Percentiles rank a stretch among this genome's conserved stretches.
Evolutionary conservation across 2,329 filamentous ascomycete species (phyloP).

Genomic region (Trichophyton mentagrophytes): DNA sequence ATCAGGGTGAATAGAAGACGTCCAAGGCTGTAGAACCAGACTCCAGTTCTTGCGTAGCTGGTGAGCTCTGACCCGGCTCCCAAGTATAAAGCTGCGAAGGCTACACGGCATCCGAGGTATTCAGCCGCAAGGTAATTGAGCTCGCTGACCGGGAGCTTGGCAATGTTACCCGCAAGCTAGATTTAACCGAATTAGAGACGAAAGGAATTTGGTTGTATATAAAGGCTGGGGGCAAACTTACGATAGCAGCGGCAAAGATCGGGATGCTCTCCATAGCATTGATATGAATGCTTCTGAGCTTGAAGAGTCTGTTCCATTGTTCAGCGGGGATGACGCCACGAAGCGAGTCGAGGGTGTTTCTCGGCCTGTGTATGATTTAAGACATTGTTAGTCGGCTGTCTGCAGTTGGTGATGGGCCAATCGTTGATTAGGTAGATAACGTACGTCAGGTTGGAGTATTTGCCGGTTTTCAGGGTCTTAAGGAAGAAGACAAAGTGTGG

Average conservation of each 20-base stretch:
- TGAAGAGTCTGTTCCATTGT: conserved; percentile 17
- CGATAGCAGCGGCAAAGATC: conserved; percentile 26
- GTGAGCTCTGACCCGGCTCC: conserved; percentile 20
- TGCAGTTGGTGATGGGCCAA: neutral
- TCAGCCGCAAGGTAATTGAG: conserved; percentile 23
- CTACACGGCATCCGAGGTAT: conserved; percentile 21
- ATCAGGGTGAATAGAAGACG: conserved; percentile 22
- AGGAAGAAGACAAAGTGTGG: conserved; percentile 22
- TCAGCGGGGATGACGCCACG: conserved; percentile 18
- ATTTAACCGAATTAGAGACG: neutral
- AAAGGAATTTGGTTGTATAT: neutral
- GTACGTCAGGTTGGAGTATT: conserved; percentile 21
- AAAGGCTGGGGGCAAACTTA: conserved; percentile 8
- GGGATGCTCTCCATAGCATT: conserved; percentile 26
- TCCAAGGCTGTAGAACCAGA: conserved; percentile 24
- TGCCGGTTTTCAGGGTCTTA: conserved; percentile 22
- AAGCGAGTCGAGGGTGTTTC: conserved; percentile 21
- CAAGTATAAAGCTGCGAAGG: conserved; percentile 26
- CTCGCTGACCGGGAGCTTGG: conserved; percentile 20
- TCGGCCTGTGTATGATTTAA: conserved; percentile 15
- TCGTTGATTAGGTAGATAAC: neutral
- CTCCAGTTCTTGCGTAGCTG: conserved; percentile 23
- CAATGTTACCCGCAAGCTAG: conserved; percentile 23
- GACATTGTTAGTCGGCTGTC: neutral
- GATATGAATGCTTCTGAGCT: conserved; percentile 22